These are phyloP conservation scores for Globisporangium perplexum DNA, from an alignment of 352 stramenopile species.

Conservation along the genomic window DNA sequence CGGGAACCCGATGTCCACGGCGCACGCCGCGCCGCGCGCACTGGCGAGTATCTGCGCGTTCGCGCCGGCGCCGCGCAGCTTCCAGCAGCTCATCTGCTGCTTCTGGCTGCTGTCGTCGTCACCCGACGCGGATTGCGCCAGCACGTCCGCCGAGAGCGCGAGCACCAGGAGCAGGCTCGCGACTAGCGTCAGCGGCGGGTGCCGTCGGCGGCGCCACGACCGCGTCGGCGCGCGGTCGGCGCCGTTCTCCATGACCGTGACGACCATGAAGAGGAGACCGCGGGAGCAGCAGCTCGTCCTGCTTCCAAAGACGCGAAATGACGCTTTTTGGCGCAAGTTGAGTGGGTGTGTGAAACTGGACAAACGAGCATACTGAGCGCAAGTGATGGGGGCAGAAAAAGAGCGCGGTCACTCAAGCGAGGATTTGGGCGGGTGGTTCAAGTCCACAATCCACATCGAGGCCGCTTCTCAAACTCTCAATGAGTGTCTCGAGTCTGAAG, in stretches of 20 bases:
- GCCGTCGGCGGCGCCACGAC: too few relatives aligned
- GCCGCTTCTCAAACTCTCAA: too few relatives aligned
- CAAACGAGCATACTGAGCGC: not conserved
- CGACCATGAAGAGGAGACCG: not conserved
- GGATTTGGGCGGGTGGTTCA: not conserved
- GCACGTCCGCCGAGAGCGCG: not conserved
- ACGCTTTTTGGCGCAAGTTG: not conserved
- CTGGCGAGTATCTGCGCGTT: slow-evolving; percentile 15
- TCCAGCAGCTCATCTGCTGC: slow-evolving; percentile 26
- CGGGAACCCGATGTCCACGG: slow-evolving; percentile 27
- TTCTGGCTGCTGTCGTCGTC: not conserved
- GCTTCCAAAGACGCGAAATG: not conserved
- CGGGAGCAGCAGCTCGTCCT: too few relatives aligned
- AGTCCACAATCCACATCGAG: too few relatives aligned
- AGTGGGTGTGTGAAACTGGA: not conserved
- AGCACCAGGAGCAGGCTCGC: not conserved
- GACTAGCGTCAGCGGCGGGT: not conserved
- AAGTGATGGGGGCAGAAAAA: not conserved
- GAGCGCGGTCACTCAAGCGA: not conserved
- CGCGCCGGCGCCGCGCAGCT: slow-evolving; percentile 16
- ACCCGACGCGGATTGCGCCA: not conserved
- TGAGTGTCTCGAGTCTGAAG: too few relatives aligned
- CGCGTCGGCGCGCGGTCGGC: too few relatives aligned
- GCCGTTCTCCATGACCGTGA: too few relatives aligned
- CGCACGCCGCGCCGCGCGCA: slow-evolving; percentile 20